Percentiles rank a stretch among this genome's conserved stretches.
These are phyloP conservation scores for Metschnikowia sp. DNA, from an alignment of 805 yeast species.

Conservation along the genomic window DNA sequence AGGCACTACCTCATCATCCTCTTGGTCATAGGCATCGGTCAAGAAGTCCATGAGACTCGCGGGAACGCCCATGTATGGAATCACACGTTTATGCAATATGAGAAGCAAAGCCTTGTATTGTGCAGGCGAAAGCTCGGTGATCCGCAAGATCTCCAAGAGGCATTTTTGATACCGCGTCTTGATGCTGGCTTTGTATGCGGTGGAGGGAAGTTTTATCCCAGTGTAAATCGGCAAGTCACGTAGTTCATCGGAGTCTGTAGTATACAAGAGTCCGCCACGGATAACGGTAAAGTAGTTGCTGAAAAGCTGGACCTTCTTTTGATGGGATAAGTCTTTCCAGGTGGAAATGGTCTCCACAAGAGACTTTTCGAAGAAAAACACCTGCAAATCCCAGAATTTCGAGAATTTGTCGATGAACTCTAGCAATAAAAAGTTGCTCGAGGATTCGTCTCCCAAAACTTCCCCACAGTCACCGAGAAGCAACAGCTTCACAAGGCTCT, in stretches of 20 bases:
- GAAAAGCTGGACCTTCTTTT: constrained; percentile 20
- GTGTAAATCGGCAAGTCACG: constrained; percentile 27
- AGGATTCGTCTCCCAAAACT: constrained; percentile 44
- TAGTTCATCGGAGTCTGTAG: constrained; percentile 26
- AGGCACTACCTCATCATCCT: constrained; percentile 50
- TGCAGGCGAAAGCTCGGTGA: constrained; percentile 41
- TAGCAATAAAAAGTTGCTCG: constrained; percentile 44
- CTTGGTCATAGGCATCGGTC: constrained; percentile 72
- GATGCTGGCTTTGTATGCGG: constrained; percentile 45
- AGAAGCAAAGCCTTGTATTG: constrained; percentile 71
- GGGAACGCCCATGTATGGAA: constrained; percentile 78
- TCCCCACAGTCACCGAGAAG: constrained; percentile 32
- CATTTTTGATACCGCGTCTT: constrained; percentile 66
- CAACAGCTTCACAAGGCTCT: constrained; percentile 34
- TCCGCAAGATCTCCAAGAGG: constrained; percentile 55
- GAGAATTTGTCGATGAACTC: constrained; percentile 57
- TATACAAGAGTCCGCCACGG: constrained; percentile 24
- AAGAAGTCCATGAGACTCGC: constrained; percentile 88
- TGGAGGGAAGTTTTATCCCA: constrained; percentile 35
- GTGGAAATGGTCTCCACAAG: constrained; percentile 10
- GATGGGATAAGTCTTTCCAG: not conserved
- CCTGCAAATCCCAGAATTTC: constrained; percentile 74
- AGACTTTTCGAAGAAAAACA: constrained; percentile 56
- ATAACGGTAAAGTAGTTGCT: constrained; percentile 41
- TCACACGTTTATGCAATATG: constrained; percentile 76